Evolutionary conservation across 1,284 basidiomycete genomes (phyloP).

Genomic region (Marasmius sp.): DNA sequence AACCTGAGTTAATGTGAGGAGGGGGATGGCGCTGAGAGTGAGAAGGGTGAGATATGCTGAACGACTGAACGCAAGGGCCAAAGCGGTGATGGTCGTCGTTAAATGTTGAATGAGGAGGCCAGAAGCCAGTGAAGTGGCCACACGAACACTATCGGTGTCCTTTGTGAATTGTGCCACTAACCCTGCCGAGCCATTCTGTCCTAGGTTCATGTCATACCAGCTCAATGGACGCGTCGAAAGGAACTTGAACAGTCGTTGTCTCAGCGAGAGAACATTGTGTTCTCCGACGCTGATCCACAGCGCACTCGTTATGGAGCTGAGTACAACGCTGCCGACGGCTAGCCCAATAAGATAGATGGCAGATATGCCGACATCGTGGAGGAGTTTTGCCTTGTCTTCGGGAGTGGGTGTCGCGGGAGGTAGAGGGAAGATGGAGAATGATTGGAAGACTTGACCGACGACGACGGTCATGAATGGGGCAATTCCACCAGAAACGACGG

Average conservation of each 20-base stretch:
- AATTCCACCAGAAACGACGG: conserved; percentile 73
- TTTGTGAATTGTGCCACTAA: conserved; percentile 40
- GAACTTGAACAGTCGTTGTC: conserved; percentile 69
- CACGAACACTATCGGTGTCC: conserved; percentile 92
- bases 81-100: conserved; percentile 77
- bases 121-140: conserved; percentile 76
- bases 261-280: conserved; percentile 68
- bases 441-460: conserved; percentile 84
- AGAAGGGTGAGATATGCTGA: conserved; percentile 88
- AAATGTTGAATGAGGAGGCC: conserved; percentile 82
- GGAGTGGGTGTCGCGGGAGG: conserved; percentile 41
- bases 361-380: conserved; percentile 58
- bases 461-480: conserved; percentile 94
- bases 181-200: conserved; percentile 71
- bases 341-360: conserved; percentile 75
- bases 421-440: conserved; percentile 66
- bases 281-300: conserved; percentile 92
- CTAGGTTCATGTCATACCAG: conserved; percentile 70
- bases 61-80: conserved; percentile 79
- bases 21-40: conserved; percentile 88
- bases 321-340: conserved; percentile 65
- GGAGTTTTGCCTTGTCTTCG: conserved; percentile 51
- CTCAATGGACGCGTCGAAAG: conserved; percentile 76
- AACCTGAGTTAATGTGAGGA: conserved; percentile 75
- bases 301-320: conserved; percentile 75